These are phyloP conservation scores for Talaromyces liani DNA, from an alignment of 495 filamentous ascomycete species.

Conservation along the genomic window DNA sequence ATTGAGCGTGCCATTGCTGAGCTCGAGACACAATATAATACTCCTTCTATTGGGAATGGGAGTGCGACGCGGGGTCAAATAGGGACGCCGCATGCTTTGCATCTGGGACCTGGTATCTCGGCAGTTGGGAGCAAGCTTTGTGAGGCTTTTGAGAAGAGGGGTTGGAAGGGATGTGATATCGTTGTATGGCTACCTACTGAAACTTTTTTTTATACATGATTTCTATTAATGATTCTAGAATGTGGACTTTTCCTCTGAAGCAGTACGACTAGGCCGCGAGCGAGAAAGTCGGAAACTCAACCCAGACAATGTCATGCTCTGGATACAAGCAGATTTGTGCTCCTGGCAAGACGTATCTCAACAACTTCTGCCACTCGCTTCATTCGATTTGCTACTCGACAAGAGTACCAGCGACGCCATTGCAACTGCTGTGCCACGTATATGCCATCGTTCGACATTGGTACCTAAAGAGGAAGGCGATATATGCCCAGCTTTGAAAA, in stretches of 20 bases:
- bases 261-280: slow-evolving; percentile 29
- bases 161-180: slow-evolving; percentile 27
- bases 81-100: slow-evolving; percentile 11
- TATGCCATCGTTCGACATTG: slow-evolving; percentile 10
- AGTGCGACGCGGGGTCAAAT: no score
- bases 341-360: slow-evolving; percentile 27
- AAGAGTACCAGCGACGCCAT: slow-evolving; percentile 41
- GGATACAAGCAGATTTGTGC: slow-evolving; percentile 27
- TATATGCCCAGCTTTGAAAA: slow-evolving; percentile 20
- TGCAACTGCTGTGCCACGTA: slow-evolving; percentile 20
- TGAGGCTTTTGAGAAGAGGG: slow-evolving; percentile 20
- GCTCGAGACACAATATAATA: slow-evolving; percentile 14
- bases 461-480: background rate
- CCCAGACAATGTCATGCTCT: slow-evolving; percentile 24
- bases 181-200: slow-evolving; percentile 20
- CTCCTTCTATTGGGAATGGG: background rate
- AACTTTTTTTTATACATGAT: background rate
- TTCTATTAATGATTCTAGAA: slow-evolving; percentile 18
- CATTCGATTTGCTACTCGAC: slow-evolving; percentile 34
- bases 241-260: slow-evolving; percentile 36
- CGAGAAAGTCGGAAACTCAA: slow-evolving; percentile 14
- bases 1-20: slow-evolving; percentile 23
- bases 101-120: slow-evolving; percentile 35
- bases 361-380: slow-evolving; percentile 16
- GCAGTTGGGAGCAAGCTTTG: slow-evolving; percentile 27